These are phyloP conservation scores for Apiospora marii DNA, from an alignment of 2,329 filamentous ascomycete species.

Conservation along the genomic window DNA sequence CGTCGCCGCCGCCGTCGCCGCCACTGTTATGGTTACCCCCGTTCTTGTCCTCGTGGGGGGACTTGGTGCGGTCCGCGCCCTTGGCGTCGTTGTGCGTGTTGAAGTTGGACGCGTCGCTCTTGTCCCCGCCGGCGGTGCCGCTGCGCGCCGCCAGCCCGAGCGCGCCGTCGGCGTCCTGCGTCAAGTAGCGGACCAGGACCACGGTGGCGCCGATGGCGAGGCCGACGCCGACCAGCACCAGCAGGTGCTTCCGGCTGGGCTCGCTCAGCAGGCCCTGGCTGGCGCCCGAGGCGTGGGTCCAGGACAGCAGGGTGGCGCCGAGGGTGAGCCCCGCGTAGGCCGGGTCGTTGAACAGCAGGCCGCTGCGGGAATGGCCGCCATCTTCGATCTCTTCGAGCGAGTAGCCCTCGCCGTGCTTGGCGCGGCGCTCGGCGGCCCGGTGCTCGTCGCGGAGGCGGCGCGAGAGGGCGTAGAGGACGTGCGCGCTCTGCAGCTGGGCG, in stretches of 20 bases:
- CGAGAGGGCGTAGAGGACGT: neutral
- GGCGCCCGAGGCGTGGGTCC: neutral
- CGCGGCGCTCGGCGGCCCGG: neutral
- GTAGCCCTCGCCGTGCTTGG: neutral
- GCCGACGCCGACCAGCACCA: neutral
- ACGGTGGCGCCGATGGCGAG: neutral
- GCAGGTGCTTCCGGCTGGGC: neutral
- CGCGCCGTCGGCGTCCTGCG: neutral
- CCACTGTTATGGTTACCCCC: no score
- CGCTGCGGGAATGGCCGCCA: neutral
- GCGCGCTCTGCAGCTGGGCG: neutral
- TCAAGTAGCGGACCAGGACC: neutral
- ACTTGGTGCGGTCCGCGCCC: no score
- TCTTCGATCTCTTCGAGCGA: neutral
- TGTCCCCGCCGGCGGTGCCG: neutral
- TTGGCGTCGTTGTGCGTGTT: no score
- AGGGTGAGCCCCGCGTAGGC: neutral
- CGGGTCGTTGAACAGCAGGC: slow-evolving; percentile 3
- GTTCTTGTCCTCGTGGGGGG: no score
- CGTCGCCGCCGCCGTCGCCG: no score
- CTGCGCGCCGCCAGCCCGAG: neutral
- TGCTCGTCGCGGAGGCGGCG: neutral
- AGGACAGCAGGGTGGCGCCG: neutral
- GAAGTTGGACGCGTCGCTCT: no score
- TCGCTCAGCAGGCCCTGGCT: neutral